Evolutionary conservation across 2,329 filamentous ascomycete species (phyloP), one percentile per base, ranked within the genome.

Genomic region (Dactylellina cionopaga): DNA sequence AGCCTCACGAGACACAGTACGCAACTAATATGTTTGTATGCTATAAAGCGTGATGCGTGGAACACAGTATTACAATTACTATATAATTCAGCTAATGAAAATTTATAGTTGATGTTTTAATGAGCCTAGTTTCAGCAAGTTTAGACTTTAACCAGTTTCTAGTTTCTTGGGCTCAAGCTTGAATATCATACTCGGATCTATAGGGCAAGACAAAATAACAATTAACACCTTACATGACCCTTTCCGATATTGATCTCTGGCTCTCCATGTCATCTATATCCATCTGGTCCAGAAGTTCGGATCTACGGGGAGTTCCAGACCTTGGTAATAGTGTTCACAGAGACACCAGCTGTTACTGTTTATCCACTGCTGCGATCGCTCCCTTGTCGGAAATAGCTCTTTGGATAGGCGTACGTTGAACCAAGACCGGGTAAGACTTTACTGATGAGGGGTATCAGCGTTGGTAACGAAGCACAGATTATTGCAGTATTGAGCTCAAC

Each of bases 401-500:
- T 19, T 17, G 46, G 13, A 33, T 51, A 51, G 3, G 25, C 46
- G 11, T 33, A 31, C 13, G 46, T 51, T 10, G 46, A 33, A 33
- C 44, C 22, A 29, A 74, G 15, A 3, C 11, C 68, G 39, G 83
- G 83, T 74, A 83, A 80, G 29, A 83, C 75, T 0, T 79, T 75
- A 9, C 80, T 78, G 1, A 82, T 76, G 0, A 81, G 72, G 3
- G 80, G 80, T 1, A 80, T 78, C 0, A 82, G 75, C 13, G 80
- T 81, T 0, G 81, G 81, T 3, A 82, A 78, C 63, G 80, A 81
- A 46, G 80, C 78, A 69, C 81, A 82, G 10, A 82, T 76, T 70
- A 82, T 78, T 60, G 80, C 81, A 51, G 79, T 78, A 47, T 80
- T 80, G 70, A 81, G 79, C 72, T 83, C 81, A 58, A 81, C 78